Conservation (phyloP, 1,139 yeast species). For the Meyerozyma guilliermondii region DNA sequence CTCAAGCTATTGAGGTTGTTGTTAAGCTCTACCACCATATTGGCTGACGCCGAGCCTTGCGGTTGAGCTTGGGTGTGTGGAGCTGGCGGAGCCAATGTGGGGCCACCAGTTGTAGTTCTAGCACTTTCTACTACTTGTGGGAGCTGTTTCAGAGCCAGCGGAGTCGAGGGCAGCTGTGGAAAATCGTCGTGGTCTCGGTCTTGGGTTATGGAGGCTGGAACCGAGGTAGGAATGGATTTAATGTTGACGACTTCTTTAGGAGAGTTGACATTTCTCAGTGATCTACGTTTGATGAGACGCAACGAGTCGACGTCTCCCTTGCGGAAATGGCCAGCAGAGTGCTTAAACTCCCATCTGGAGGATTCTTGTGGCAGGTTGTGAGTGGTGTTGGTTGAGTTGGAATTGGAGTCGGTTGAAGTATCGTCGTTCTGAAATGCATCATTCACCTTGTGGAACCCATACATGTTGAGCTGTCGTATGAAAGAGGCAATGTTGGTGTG, state of each 20-base stretch:
- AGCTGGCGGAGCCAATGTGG: neutral
- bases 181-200: constrained; percentile 10
- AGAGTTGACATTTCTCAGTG: constrained; percentile 47
- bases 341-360: constrained; percentile 63
- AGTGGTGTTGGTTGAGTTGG: constrained; percentile 3
- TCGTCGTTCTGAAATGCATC: constrained; percentile 28
- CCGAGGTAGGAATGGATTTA: constrained; percentile 26
- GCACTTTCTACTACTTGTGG: neutral
- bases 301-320: constrained; percentile 59
- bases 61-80: neutral
- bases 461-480: constrained; percentile 39
- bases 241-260: constrained; percentile 39
- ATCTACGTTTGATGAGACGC: constrained; percentile 57
- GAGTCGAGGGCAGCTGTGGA: constrained; percentile 3
- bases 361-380: constrained; percentile 1
- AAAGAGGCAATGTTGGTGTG: constrained; percentile 79
- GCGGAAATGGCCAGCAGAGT: constrained; percentile 58
- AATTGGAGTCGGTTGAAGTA: constrained; percentile 5
- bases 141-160: neutral
- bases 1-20: constrained; percentile 2
- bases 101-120: neutral
- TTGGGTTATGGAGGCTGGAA: constrained; percentile 9
- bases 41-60: neutral
- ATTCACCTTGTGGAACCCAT: constrained; percentile 71
- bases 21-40: constrained; percentile 2